Evolutionary conservation across 1,139 yeast species (phyloP), one percentile per base, ranked within the genome.

Genomic region (Pichia sp.): DNA sequence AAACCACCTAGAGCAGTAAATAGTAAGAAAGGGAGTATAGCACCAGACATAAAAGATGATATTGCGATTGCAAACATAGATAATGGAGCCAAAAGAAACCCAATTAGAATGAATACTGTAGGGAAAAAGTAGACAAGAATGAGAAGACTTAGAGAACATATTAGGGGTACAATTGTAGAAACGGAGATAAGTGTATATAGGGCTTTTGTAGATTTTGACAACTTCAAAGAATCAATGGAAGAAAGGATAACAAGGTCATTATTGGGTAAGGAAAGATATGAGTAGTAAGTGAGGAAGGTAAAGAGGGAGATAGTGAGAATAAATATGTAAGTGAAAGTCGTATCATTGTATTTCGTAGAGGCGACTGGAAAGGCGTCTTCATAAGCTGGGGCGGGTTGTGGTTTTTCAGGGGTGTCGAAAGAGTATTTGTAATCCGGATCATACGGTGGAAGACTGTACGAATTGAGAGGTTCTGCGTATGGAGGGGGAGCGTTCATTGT

Each of bases 291-390:
- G 1, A 54, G n/a, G 13, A 30, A 40, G 0, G 30, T 29, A 8
- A 56, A 50, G 3, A 43, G 35, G 1, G 41, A 24, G 13, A 57
- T 6, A 0, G 52, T 78, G 6, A 70, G 65, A n/a, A 76, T 50
- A 54, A 88, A 85, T 46, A 87, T 66, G 4, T 83, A 54, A 0
- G 87, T 73, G 55, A 83, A 84, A 0, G 82, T 77, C 73, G 79
- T 72, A 59, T 88, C 96, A 53, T 87, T 81, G 64, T 72, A 78
- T 50, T 65, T 72, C 6, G 89, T 88, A 53, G 76, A 77, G 28
- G 71, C 72, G 25, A 84, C 72, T 50, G 75, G 74, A 63, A 83
- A 86, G 9, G 82, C 71, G 40, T 81, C 74, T 24, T 79, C 84
- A 53, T 83, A 85, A 3, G 72, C 69, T 15, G 66, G 69, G 0